Base-by-base conservation (phyloP, 805 yeast species). In the Metschnikowia lachancei region DNA sequence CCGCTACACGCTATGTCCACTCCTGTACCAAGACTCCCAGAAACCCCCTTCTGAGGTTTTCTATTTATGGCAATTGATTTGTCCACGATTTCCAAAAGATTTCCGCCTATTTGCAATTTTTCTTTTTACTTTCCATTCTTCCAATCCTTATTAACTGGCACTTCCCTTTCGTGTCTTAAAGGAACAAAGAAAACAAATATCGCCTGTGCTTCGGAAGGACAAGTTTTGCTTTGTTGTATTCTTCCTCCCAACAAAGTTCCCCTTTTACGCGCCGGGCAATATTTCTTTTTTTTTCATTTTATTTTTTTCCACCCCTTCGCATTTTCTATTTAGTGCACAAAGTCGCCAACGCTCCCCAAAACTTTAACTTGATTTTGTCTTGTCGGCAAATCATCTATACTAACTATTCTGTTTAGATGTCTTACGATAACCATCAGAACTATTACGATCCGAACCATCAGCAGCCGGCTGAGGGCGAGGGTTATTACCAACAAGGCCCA, bases 381-480 rank as follows among this genome's bases (percentile, higher is more conserved):
- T 19, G 17, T 35, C 41, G 36, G 19, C 47, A 41, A 45, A 30
- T 17, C 34, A 24, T 26, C 47, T 18, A 32, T 57, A 59, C 63
- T 59, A 59, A 59, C 63, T 28, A 8, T 41, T 19, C 34, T 40
- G 49, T 43, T 9, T 36, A 72, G 80, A 79, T 79, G 84, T 79
- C 84, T 68, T 78, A 79, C 67, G 83, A 79, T 69, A 70, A 66
- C 62, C 63, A 69, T 61, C 69, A 69, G 54, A 72, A 78, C 57
- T 73, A 74, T 63, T 61, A 62, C 51, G 63, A 62, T 50, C 63
- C 62, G 47, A 55, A 55, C 61, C 65, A 59, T 26, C 59, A 54
- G 51, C 63, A 56, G 43, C 55, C 55, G 37, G 63, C 58, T 50
- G 61, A 54, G 33, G 56, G 53, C 38, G 58, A 53, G 59, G 60